Base-by-base conservation (phyloP, 495 filamentous ascomycete species). In the Penicillium canariense region DNA sequence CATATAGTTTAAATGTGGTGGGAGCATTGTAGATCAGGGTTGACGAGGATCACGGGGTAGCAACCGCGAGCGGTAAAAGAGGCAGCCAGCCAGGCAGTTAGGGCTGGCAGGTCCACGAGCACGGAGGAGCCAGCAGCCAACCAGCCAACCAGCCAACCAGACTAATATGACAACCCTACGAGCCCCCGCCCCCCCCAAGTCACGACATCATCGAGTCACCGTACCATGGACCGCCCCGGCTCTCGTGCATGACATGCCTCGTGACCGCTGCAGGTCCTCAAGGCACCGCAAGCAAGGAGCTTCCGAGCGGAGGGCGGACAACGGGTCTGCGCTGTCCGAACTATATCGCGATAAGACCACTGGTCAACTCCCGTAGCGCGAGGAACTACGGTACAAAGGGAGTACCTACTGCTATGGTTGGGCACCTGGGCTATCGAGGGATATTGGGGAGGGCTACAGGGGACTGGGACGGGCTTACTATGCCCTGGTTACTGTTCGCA, bases 121-220 rank as follows among this genome's bases (percentile, higher is more conserved):
- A n/a, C n/a, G n/a, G n/a, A n/a, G n/a, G n/a, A n/a, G n/a, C n/a
- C n/a, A n/a, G n/a, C n/a, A n/a, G n/a, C n/a, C n/a, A n/a, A n/a
- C n/a, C 27, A 20, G 7, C 44, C 44, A 32, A 30, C n/a, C n/a
- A n/a, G n/a, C n/a, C n/a, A n/a, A n/a, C n/a, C n/a, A n/a, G n/a
- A n/a, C n/a, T n/a, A n/a, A n/a, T n/a, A n/a, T n/a, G n/a, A n/a
- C n/a, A n/a, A n/a, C n/a, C n/a, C n/a, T n/a, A n/a, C n/a, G n/a
- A 39, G 34, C 22, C 18, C 20, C 15, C 27, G 25, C 11, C 28
- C 25, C 5, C 43, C 8, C 6, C 36, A 42, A 66, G 52, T 59
- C 45, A 56, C 48, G 54, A 58, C 61, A 66, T 66, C 63, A 66
- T 64, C 54, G 44, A 62, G 56, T 60, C 32, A 35, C 35, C 23